Evolutionary conservation across 805 yeast species (phyloP).

Genomic region (Starmera pachycereana): DNA sequence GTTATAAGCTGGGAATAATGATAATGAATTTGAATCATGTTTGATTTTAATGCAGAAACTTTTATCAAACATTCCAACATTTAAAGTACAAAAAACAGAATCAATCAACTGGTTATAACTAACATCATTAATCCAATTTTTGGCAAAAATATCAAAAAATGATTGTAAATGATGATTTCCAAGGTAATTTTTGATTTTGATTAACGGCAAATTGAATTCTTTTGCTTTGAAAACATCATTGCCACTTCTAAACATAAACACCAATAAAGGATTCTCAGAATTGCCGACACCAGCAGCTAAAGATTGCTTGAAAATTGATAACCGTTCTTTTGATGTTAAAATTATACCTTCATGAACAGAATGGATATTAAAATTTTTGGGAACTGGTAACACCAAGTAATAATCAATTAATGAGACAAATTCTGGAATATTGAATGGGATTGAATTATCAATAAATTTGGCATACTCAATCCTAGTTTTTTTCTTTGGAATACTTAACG

Average conservation of each 20-base stretch:
- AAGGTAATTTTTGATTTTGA: slow-evolving; percentile 3
- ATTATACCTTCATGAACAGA: slow-evolving; percentile 5
- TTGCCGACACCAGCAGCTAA: slow-evolving; percentile 1
- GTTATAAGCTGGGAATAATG: slow-evolving; percentile 20
- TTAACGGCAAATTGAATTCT: slow-evolving; percentile 7
- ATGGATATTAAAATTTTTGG: slow-evolving; percentile 10
- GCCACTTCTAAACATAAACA: slow-evolving; percentile 25
- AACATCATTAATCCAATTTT: slow-evolving; percentile 27
- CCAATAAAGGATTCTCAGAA: slow-evolving; percentile 25
- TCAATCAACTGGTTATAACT: slow-evolving; percentile 25
- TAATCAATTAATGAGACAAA: slow-evolving; percentile 26
- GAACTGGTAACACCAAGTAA: slow-evolving; percentile 28
- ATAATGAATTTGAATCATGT: slow-evolving; percentile 21
- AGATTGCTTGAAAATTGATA: slow-evolving; percentile 22
- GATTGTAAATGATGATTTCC: slow-evolving; percentile 5
- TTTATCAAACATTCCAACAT: slow-evolving; percentile 8
- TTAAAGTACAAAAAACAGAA: slow-evolving; percentile 34
- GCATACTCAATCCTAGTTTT: slow-evolving; percentile 12
- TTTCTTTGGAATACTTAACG: slow-evolving; percentile 7
- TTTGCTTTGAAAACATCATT: slow-evolving; percentile 4
- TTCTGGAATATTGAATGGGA: slow-evolving; percentile 31
- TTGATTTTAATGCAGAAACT: slow-evolving; percentile 31
- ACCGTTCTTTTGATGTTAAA: slow-evolving; percentile 2
- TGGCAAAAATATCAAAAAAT: slow-evolving; percentile 33
- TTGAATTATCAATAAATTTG: slow-evolving; percentile 19